phyloP scores from a whole-genome alignment of 108 stramenopile species.

The Nannochloropsis salina region DNA sequence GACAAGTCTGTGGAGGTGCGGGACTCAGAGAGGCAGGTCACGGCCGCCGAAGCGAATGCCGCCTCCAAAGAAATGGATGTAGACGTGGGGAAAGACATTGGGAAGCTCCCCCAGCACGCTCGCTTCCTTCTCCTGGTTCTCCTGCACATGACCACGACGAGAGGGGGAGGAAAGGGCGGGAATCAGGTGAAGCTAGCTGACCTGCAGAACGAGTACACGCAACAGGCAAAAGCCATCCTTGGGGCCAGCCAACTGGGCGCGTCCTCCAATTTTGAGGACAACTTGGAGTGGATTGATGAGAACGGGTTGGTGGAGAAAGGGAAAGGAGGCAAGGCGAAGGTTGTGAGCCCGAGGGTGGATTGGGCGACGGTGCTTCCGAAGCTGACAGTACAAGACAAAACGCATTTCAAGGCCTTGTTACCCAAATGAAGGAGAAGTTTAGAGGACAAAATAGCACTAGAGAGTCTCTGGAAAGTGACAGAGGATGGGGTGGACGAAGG shows the following conservation, averaged over 20 bases:
- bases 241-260: neutral
- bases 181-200: constrained; percentile 9
- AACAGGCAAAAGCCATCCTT: neutral
- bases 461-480: too few relatives aligned
- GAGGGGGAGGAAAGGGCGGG: neutral
- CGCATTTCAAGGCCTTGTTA: neutral
- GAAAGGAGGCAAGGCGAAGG: neutral
- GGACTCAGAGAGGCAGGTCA: neutral
- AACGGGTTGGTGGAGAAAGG: neutral
- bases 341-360: neutral
- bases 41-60: neutral
- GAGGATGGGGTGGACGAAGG: too few relatives aligned
- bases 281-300: constrained; percentile 20
- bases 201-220: neutral
- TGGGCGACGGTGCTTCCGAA: neutral
- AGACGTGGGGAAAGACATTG: constrained; percentile 20
- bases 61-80: constrained; percentile 12
- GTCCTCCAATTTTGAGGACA: neutral
- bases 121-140: constrained; percentile 12
- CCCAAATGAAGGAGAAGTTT: neutral
- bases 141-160: neutral
- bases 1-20: neutral
- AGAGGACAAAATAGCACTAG: too few relatives aligned
- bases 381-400: constrained; percentile 20
- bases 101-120: neutral